These are phyloP conservation scores for Heracleum sosnowskyi DNA, from an alignment of 129 eudicot species.

Conservation along the genomic window DNA sequence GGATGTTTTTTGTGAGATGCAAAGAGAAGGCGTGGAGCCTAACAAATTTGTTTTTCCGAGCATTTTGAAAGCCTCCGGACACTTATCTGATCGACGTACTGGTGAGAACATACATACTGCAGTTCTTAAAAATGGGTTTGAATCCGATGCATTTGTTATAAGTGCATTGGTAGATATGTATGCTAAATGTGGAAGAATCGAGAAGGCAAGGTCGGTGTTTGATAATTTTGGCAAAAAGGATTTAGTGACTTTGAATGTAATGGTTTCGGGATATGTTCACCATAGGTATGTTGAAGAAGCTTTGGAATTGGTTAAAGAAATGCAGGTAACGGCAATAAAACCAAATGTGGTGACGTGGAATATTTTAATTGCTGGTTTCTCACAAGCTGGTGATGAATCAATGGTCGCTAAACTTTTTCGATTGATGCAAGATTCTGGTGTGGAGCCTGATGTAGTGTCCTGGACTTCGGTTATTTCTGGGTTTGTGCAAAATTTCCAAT, in stretches of 20 bases:
- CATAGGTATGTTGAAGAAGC: conserved; percentile 53
- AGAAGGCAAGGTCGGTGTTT: conserved; percentile 52
- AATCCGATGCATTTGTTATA: conserved; percentile 44
- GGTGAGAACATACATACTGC: conserved; percentile 52
- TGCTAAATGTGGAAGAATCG: conserved; percentile 50
- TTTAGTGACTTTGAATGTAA: conserved; percentile 62
- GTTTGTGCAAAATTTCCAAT: conserved; percentile 44
- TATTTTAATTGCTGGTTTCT: conserved; percentile 59
- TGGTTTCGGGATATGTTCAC: conserved; percentile 75
- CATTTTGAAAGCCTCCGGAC: conserved; percentile 71
- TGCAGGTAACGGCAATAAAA: conserved; percentile 21
- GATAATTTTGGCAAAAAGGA: conserved; percentile 46
- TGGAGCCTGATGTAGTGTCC: conserved; percentile 71
- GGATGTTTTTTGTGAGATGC: conserved; percentile 45
- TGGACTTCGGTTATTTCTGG: conserved; percentile 82
- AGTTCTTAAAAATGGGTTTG: conserved; percentile 38
- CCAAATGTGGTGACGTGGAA: conserved; percentile 85
- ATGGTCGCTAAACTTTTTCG: conserved; percentile 39
- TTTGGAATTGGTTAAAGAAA: conserved; percentile 43
- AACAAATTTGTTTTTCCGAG: conserved; percentile 62
- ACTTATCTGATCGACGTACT: conserved; percentile 31
- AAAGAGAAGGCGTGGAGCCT: conserved; percentile 28
- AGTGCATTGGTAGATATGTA: conserved; percentile 75
- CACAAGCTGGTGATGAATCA: conserved; percentile 46
- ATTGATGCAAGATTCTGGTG: conserved; percentile 32